Evolutionary conservation across 495 filamentous ascomycete genomes (phyloP).

Genomic region (Choiromyces venosus): DNA sequence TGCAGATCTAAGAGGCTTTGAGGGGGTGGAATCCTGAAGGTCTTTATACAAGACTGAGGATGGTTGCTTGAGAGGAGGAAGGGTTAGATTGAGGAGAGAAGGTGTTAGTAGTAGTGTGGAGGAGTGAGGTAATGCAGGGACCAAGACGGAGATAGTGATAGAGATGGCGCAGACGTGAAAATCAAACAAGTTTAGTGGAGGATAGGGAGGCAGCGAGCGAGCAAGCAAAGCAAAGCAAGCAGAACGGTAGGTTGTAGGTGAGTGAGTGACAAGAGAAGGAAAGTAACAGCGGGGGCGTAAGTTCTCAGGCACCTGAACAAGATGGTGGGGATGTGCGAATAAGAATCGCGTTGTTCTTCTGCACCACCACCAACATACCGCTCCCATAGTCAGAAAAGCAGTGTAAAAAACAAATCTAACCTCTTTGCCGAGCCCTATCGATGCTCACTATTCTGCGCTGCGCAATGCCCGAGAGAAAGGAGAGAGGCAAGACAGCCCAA

Average conservation of each 20-base stretch:
- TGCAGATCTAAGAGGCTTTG: constrained; percentile 31
- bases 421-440: background rate
- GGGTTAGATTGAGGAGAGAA: constrained; percentile 34
- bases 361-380: background rate
- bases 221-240: background rate
- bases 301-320: background rate
- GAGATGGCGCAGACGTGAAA: constrained; percentile 5
- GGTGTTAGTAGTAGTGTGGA: constrained; percentile 25
- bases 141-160: constrained; percentile 11
- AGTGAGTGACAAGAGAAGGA: background rate
- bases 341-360: background rate
- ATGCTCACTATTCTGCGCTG: background rate
- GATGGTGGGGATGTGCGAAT: background rate
- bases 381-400: background rate
- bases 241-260: background rate
- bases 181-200: constrained; percentile 15
- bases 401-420: background rate
- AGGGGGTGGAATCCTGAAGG: constrained; percentile 29
- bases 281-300: background rate
- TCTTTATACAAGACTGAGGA: constrained; percentile 35
- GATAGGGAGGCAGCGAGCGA: background rate
- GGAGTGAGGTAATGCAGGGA: constrained; percentile 15
- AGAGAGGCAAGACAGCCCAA: background rate
- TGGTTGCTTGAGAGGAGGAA: constrained; percentile 21
- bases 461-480: background rate